Base-by-base conservation (phyloP, 2,329 filamentous ascomycete species). In the Phoma sp. region DNA sequence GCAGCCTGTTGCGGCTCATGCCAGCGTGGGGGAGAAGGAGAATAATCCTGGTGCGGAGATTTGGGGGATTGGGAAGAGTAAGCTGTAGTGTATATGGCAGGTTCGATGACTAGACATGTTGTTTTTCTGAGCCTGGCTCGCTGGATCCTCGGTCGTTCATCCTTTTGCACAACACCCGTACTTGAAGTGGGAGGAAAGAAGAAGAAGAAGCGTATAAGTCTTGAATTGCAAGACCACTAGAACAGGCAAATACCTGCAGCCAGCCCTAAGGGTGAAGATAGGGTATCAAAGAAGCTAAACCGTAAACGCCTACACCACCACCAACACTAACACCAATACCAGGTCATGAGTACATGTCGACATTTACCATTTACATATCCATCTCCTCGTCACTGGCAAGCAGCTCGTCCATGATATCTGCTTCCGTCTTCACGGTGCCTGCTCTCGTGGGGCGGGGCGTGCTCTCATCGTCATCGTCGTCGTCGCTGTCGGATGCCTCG, bases 51-150 rank as follows among this genome's bases (percentile, higher is more conserved):
- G 70, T 27, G 76, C 77, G 15, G 73, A 77, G 61, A 61, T 78
- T 0, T 78, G 72, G 66, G 75, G 72, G 4, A 72, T 78, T 43
- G 77, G 72, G 17, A 79, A 78, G 74, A 77, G 75, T 48, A 79
- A 78, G 62, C 62, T 79, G 58, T 75, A 24, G 22, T 1, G 58
- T 75, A 24, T 1, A 6, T 24, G 6, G 22, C 6, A 24, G 22
- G 4, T 24, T 24, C 6, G 22, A 24, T 6, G 2, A 24, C 2
- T 24, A 24, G 22, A 24, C 22, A 24, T 6, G 17, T 17, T 6
- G 6, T 24, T 6, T 24, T 24, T 6, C 22, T 24, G 4, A 24
- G 22, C 22, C 22, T 24, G 6, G 22, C 22, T 24, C 22, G 6
- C 22, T 24, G 6, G 4, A 24, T 24, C 22, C 1, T 24, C 6